A percentile compares a stretch with the other conserved stretches of the same genome.
Conservation (phyloP, 352 stramenopile genomes). For the Pythium dissotocum region DNA sequence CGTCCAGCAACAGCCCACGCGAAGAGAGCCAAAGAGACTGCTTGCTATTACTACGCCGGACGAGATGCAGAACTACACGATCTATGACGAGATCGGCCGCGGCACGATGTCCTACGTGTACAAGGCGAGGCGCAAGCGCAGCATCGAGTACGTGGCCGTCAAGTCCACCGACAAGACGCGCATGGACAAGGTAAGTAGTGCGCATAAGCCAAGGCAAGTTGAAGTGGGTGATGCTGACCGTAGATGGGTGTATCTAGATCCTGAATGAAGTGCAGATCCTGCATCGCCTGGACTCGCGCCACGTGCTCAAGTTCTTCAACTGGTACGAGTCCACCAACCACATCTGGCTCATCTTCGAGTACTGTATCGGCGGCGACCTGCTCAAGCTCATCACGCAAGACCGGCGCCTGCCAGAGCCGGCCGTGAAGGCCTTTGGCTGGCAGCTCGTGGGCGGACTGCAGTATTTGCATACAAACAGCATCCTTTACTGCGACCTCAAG, state of each 20-base stretch:
- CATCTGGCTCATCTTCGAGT: conserved; percentile 95
- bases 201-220: neutral
- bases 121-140: conserved; percentile 91
- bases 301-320: conserved; percentile 93
- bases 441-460: conserved; percentile 81
- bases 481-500: conserved; percentile 92
- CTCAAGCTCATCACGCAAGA: conserved; percentile 90
- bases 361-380: conserved; percentile 91
- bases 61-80: conserved; percentile 94
- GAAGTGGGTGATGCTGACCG: conserved; percentile 12
- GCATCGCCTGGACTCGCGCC: conserved; percentile 81
- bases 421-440: conserved; percentile 73
- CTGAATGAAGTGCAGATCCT: conserved; percentile 88
- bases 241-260: conserved; percentile 41
- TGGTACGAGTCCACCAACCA: conserved; percentile 96
- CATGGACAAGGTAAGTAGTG: conserved; percentile 86
- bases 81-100: conserved; percentile 92
- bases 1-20: neutral
- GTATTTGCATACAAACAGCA: conserved; percentile 87
- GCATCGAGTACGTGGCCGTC: conserved; percentile 93
- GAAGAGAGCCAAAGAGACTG: neutral
- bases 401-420: conserved; percentile 74
- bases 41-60: neutral
- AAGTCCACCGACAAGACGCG: conserved; percentile 91
- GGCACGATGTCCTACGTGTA: conserved; percentile 92